These are phyloP conservation scores for Erythrophleum ivorense DNA, from an alignment of 331 rosid genomes.

Conservation along the genomic window DNA sequence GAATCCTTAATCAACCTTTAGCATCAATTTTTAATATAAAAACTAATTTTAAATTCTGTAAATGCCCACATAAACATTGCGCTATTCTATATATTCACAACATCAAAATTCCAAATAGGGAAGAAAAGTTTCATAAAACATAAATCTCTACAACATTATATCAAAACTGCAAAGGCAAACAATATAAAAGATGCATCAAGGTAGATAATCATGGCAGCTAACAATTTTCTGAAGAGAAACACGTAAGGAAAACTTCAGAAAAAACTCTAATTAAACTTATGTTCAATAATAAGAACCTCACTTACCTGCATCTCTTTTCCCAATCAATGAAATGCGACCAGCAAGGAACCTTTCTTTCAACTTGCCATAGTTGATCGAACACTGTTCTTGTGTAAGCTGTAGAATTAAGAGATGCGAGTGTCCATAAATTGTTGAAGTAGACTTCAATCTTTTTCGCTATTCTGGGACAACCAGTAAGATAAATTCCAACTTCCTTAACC, in stretches of 20 bases:
- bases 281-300: conserved; percentile 24
- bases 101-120: conserved; percentile 17
- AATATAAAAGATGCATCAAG: conserved; percentile 18
- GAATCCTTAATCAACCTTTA: conserved; percentile 7
- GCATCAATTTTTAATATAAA: not conserved
- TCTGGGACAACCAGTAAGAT: conserved; percentile 71
- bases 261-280: conserved; percentile 16
- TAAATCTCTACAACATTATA: not conserved
- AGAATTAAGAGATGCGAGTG: conserved; percentile 62
- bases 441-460: conserved; percentile 70
- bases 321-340: conserved; percentile 83
- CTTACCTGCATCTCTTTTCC: conserved; percentile 76
- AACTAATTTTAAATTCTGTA: not conserved
- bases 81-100: not conserved
- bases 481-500: conserved; percentile 96
- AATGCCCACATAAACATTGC: not conserved
- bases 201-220: conserved; percentile 10
- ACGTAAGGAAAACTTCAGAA: not conserved
- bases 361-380: conserved; percentile 86
- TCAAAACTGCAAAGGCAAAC: not conserved
- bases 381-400: conserved; percentile 65
- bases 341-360: conserved; percentile 85
- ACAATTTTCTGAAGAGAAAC: conserved; percentile 27
- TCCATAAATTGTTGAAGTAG: conserved; percentile 86
- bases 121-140: not conserved